A percentile compares a stretch with the other conserved stretches of the same genome.
Evolutionary conservation across 257 asterid genomes (phyloP).

Genomic region (Mentha longifolia): DNA sequence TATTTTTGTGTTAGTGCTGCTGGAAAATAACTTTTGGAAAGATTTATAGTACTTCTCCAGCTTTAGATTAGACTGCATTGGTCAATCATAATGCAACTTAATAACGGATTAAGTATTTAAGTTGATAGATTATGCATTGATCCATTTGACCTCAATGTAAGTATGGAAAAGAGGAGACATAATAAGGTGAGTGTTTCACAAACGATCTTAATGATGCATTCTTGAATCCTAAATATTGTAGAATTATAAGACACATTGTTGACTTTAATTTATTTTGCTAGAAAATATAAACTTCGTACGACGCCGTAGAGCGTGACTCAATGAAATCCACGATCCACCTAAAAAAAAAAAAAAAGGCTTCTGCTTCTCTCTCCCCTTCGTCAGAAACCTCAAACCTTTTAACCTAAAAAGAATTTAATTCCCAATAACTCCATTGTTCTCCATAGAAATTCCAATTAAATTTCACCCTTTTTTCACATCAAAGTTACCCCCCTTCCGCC

Average conservation of each 20-base stretch:
- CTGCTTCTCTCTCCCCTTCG: background rate
- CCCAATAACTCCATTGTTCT: slow-evolving; percentile 9
- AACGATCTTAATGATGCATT: background rate
- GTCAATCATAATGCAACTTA: no score
- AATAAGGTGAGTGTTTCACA: background rate
- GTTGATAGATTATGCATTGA: background rate
- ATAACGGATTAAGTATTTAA: background rate
- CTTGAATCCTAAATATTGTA: background rate
- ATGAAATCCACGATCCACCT: slow-evolving; percentile 29
- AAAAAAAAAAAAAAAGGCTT: no score
- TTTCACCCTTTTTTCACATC: slow-evolving; percentile 14
- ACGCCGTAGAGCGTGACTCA: background rate
- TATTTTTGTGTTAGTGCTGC: no score
- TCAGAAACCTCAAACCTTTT: slow-evolving; percentile 29
- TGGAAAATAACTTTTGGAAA: no score
- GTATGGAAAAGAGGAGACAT: background rate
- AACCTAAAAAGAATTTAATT: slow-evolving; percentile 18
- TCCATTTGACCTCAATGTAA: slow-evolving; percentile 7
- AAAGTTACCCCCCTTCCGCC: slow-evolving; percentile 17
- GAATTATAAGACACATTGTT: slow-evolving; percentile 21
- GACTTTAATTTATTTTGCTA: slow-evolving; percentile 10
- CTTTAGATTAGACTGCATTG: no score
- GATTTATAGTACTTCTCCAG: no score
- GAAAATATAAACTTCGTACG: background rate
- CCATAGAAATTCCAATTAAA: slow-evolving; percentile 9